Percentiles rank a stretch among this genome's conserved stretches.
phyloP scores from a whole-genome alignment of 192 early-diverging fungal genomes.

The Anaeromyces robustus region DNA sequence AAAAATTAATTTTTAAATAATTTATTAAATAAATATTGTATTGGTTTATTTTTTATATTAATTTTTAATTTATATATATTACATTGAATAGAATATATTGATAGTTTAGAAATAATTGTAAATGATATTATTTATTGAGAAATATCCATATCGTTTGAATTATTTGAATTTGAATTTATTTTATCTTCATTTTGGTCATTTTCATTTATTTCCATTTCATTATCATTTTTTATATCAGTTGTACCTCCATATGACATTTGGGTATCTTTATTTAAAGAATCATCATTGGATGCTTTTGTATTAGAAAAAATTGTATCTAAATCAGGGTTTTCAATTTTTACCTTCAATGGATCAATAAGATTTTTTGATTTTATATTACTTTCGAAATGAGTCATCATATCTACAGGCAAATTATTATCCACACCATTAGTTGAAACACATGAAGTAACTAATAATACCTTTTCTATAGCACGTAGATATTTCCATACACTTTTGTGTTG shows the following conservation, averaged over 20 bases:
- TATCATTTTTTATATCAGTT: not conserved
- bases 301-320: not conserved
- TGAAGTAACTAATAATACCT: not conserved
- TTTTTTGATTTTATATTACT: not conserved
- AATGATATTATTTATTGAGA: not conserved
- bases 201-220: not conserved
- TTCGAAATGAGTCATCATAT: not conserved
- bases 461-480: not conserved
- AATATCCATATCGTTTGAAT: not conserved
- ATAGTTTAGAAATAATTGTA: too few relatives aligned
- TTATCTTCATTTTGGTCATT: too few relatives aligned
- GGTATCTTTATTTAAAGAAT: not conserved
- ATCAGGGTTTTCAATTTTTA: not conserved
- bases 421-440: not conserved
- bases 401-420: not conserved
- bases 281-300: not conserved
- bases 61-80: too few relatives aligned
- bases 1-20: too few relatives aligned
- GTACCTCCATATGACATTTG: not conserved
- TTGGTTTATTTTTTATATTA: too few relatives aligned
- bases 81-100: too few relatives aligned
- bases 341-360: not conserved
- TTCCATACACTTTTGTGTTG: not conserved
- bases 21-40: too few relatives aligned
- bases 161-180: too few relatives aligned